Evolutionary conservation across 371 early-diverging fungal species (phyloP).

Genomic region (Mortierella sp.): DNA sequence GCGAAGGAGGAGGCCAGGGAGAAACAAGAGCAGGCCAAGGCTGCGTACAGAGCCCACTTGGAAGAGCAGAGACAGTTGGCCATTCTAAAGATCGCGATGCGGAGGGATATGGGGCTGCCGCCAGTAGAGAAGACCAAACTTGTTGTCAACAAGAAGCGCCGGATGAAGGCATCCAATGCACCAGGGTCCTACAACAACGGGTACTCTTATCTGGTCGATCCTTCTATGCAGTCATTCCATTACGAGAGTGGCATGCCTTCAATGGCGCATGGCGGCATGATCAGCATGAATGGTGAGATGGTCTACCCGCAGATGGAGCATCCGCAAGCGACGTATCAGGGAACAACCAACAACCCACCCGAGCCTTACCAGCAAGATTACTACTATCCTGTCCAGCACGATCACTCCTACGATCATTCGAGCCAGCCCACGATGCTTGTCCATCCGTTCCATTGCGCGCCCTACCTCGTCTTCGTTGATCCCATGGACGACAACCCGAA

Average conservation of each 20-base stretch:
- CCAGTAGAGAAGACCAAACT: neutral
- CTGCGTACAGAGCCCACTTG: neutral
- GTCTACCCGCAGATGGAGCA: constrained; percentile 5
- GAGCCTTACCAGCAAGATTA: neutral
- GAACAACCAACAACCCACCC: neutral
- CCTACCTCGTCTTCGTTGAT: constrained; percentile 45
- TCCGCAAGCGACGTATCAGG: neutral
- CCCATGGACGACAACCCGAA: constrained; percentile 23
- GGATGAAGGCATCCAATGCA: neutral
- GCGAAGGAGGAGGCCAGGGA: constrained; percentile 19
- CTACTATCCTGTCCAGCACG: neutral
- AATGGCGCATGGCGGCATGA: neutral
- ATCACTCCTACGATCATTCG: neutral
- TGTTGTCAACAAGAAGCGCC: neutral
- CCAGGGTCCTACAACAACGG: neutral
- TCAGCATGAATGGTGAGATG: neutral
- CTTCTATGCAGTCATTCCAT: neutral
- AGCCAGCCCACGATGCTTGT: neutral
- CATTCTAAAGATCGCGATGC: neutral
- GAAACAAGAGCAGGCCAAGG: constrained; percentile 12
- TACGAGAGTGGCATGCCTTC: neutral
- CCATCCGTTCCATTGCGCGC: constrained; percentile 33
- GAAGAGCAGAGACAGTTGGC: neutral
- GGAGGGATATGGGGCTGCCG: neutral
- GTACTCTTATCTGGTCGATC: neutral